Conservation (phyloP, 805 yeast species). For the Nakazawaea populi region DNA sequence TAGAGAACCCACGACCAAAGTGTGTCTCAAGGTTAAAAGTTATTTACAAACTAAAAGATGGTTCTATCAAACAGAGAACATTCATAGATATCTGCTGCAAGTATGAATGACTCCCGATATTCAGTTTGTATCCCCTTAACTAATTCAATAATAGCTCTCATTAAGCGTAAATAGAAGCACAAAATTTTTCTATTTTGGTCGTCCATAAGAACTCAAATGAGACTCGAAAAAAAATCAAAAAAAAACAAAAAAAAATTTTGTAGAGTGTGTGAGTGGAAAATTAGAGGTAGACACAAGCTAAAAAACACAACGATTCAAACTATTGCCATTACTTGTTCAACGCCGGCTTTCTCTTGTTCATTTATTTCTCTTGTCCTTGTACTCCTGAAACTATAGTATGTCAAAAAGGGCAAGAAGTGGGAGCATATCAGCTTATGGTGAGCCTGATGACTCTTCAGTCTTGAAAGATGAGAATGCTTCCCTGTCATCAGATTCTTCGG, state of each 20-base stretch:
- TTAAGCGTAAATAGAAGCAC: too few species aligned
- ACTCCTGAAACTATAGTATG: not conserved
- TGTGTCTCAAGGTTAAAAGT: too few species aligned
- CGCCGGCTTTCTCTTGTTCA: not conserved
- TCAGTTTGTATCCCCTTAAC: too few species aligned
- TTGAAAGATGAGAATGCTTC: not conserved
- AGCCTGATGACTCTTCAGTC: conserved; percentile 6
- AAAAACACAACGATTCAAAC: too few species aligned
- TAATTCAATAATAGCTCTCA: too few species aligned
- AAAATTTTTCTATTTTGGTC: not conserved
- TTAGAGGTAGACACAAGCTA: not conserved
- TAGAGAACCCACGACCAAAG: too few species aligned
- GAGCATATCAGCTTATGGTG: not conserved
- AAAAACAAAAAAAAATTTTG: not conserved
- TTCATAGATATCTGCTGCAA: too few species aligned
- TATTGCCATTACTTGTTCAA: too few species aligned
- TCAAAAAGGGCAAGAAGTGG: not conserved
- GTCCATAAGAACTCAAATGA: not conserved
- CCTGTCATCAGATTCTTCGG: not conserved
- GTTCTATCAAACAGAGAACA: too few species aligned
- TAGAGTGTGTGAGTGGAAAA: not conserved
- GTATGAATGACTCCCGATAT: too few species aligned
- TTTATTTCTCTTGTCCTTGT: not conserved
- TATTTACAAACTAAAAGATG: too few species aligned
- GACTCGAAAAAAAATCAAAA: not conserved